Percentiles rank a stretch among this genome's conserved stretches.
Conservation (phyloP, 2,329 filamentous ascomycete species). For the Venturia aucupariae region DNA sequence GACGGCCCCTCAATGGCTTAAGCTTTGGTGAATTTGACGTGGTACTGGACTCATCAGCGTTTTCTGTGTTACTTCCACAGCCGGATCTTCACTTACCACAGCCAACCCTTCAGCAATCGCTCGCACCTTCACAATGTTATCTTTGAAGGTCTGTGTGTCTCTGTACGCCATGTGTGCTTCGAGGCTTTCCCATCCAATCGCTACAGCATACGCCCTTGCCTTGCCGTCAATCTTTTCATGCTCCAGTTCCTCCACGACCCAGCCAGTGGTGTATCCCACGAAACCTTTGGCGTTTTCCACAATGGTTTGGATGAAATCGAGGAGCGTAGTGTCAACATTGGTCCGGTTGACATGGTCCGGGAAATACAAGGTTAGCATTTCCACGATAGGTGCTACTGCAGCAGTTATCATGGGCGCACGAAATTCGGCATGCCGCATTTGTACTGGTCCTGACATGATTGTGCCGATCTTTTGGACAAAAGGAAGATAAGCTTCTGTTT, state of each 20-base stretch:
- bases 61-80: too few species aligned
- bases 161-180: constrained; percentile 40
- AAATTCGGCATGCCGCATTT: constrained; percentile 29
- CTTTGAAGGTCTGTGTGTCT: constrained; percentile 36
- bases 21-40: constrained; percentile 6
- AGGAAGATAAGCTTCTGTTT: constrained; percentile 27
- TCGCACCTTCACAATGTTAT: constrained; percentile 33
- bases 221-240: constrained; percentile 21
- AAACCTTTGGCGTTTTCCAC: constrained; percentile 24
- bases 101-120: constrained; percentile 33
- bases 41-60: constrained; percentile 1
- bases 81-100: constrained; percentile 22
- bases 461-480: constrained; percentile 27
- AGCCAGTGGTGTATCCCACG: constrained; percentile 24
- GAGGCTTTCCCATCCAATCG: constrained; percentile 44
- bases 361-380: constrained; percentile 39
- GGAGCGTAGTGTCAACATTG: constrained; percentile 25
- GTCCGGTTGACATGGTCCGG: constrained; percentile 24
- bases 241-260: constrained; percentile 27
- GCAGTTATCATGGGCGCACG: constrained; percentile 20
- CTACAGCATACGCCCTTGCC: constrained; percentile 34
- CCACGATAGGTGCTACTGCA: constrained; percentile 38
- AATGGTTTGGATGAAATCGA: constrained; percentile 30
- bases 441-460: constrained; percentile 21
- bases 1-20: background rate